phyloP scores from a whole-genome alignment of 495 filamentous ascomycete genomes.

The Talaromyces proteolyticus region DNA sequence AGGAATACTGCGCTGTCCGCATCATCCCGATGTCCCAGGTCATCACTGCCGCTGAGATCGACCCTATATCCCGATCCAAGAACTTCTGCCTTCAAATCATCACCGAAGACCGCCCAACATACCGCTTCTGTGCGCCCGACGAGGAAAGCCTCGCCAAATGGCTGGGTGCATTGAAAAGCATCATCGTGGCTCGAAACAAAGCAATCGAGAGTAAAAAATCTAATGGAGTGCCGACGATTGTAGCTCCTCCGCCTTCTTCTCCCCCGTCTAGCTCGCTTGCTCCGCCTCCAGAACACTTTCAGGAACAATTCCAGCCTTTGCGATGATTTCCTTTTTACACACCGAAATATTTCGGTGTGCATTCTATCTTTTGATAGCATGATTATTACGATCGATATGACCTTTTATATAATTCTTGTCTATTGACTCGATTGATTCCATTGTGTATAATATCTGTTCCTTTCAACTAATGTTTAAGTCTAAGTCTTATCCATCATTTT shows the following conservation, averaged over 20 bases:
- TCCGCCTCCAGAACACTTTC: no score
- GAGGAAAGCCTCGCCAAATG: slow-evolving; percentile 82
- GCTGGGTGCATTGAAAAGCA: slow-evolving; percentile 85
- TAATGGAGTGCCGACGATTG: not conserved
- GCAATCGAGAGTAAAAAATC: slow-evolving; percentile 17
- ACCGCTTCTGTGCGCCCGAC: slow-evolving; percentile 74
- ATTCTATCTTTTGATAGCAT: no score
- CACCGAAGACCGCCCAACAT: slow-evolving; percentile 79
- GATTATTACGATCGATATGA: no score
- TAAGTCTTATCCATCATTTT: no score
- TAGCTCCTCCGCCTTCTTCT: not conserved
- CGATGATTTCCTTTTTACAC: no score
- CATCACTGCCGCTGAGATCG: slow-evolving; percentile 89
- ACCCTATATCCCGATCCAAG: slow-evolving; percentile 80
- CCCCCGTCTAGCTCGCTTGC: not conserved
- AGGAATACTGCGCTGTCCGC: slow-evolving; percentile 82
- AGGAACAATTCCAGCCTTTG: slow-evolving; percentile 6
- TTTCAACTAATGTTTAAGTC: no score
- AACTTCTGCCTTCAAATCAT: slow-evolving; percentile 87
- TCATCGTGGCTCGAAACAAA: slow-evolving; percentile 62
- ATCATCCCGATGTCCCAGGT: slow-evolving; percentile 75
- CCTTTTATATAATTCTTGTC: no score
- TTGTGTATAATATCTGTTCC: no score
- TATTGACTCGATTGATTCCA: no score
- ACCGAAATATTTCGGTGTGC: no score